Evolutionary conservation across 768 basidiomycete species (phyloP).

Genomic region (Kockovaella imperatae): DNA sequence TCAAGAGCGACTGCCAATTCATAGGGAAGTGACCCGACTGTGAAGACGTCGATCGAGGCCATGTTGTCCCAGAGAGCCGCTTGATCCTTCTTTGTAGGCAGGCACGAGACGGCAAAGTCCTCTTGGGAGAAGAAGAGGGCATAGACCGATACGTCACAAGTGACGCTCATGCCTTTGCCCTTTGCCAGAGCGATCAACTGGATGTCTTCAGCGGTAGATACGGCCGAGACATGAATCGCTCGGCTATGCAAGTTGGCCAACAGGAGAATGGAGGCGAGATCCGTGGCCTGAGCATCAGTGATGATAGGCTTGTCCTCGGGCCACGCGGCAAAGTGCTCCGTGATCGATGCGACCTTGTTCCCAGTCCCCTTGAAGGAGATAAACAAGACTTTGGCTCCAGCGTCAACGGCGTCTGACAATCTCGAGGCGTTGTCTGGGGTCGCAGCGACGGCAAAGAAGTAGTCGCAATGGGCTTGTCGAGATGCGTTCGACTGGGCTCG

Average conservation of each 20-base stretch:
- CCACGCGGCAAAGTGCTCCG: slow-evolving; percentile 84
- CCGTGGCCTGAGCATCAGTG: slow-evolving; percentile 83
- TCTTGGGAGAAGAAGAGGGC: slow-evolving; percentile 77
- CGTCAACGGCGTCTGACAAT: slow-evolving; percentile 60
- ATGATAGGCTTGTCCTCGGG: slow-evolving; percentile 84
- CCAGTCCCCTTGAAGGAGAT: slow-evolving; percentile 52
- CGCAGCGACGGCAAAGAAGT: slow-evolving; percentile 71
- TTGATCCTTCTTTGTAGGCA: slow-evolving; percentile 72
- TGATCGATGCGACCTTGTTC: slow-evolving; percentile 63
- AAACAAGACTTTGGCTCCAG: slow-evolving; percentile 77
- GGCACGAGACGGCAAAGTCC: slow-evolving; percentile 56
- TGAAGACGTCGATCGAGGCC: slow-evolving; percentile 78
- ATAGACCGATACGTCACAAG: slow-evolving; percentile 90
- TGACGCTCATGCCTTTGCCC: slow-evolving; percentile 83
- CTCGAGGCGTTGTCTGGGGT: slow-evolving; percentile 56
- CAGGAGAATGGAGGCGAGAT: slow-evolving; percentile 84
- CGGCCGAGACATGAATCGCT: slow-evolving; percentile 82
- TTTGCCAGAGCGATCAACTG: slow-evolving; percentile 89
- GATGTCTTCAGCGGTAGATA: slow-evolving; percentile 76
- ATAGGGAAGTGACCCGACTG: slow-evolving; percentile 78
- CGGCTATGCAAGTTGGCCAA: slow-evolving; percentile 87
- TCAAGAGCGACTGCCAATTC: slow-evolving; percentile 59
- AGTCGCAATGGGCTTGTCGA: slow-evolving; percentile 73
- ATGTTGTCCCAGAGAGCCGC: slow-evolving; percentile 76
- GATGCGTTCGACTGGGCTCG: slow-evolving; percentile 59